These are phyloP conservation scores for Claviceps lovelessii DNA, from an alignment of 2,329 filamentous ascomycete genomes.

Conservation along the genomic window DNA sequence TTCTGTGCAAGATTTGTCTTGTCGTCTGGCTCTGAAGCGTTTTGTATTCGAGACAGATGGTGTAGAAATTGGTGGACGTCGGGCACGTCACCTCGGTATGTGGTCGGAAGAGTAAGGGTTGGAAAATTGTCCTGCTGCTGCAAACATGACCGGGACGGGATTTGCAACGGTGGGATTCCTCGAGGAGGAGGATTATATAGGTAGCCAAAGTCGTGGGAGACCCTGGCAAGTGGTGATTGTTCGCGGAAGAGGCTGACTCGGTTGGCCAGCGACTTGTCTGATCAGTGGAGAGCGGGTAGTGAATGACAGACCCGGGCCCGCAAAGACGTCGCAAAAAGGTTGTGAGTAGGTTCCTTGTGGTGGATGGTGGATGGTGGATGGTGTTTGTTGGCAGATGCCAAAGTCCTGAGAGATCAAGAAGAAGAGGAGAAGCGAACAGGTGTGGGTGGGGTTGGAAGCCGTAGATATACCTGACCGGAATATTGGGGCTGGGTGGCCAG, in stretches of 20 bases:
- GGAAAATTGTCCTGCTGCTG: constrained; percentile 37
- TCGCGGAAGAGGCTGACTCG: constrained; percentile 15
- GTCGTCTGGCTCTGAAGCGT: background rate
- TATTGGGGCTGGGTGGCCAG: too few relatives aligned
- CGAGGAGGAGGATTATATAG: constrained; percentile 14
- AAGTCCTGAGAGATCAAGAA: constrained; percentile 14
- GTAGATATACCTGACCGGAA: constrained; percentile 13
- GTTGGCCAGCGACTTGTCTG: constrained; percentile 12
- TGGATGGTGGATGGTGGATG: constrained; percentile 7
- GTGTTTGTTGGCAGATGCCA: constrained; percentile 25
- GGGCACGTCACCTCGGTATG: constrained; percentile 46
- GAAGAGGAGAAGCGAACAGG: constrained; percentile 8
- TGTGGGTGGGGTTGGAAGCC: constrained; percentile 16
- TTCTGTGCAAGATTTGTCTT: background rate
- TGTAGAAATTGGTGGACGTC: constrained; percentile 30
- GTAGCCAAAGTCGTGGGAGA: constrained; percentile 14
- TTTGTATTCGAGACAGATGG: constrained; percentile 3
- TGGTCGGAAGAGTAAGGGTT: constrained; percentile 44
- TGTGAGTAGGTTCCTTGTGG: constrained; percentile 5
- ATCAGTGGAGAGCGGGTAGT: background rate
- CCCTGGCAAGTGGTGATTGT: constrained; percentile 13
- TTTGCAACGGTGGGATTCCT: constrained; percentile 16
- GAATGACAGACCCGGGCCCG: constrained; percentile 8
- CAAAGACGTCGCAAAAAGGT: constrained; percentile 13
- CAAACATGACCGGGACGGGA: constrained; percentile 36